Evolutionary conservation across 306 rosid genomes (phyloP).

Genomic region (Myrica gale): DNA sequence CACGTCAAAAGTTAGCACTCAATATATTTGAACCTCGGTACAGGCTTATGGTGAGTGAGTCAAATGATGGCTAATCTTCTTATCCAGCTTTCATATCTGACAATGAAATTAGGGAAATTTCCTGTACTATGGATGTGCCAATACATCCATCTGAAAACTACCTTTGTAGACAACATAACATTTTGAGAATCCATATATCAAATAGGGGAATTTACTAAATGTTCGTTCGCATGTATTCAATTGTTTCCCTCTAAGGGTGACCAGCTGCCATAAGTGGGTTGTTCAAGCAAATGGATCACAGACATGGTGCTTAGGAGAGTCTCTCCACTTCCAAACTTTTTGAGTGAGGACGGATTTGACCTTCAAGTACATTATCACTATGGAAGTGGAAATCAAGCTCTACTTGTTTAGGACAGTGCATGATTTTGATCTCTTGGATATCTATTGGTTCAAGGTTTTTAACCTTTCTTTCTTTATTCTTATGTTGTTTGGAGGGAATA

Average conservation of each 20-base stretch:
- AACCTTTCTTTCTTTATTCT: background rate
- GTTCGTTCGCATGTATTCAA: background rate
- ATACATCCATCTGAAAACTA: background rate
- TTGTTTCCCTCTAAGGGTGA: background rate
- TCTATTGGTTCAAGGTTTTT: background rate
- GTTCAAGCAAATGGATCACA: constrained; percentile 49
- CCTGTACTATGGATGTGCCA: background rate
- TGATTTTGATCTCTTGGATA: too few relatives aligned
- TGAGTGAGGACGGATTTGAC: constrained; percentile 44
- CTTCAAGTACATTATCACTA: constrained; percentile 9
- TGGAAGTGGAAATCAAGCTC: constrained; percentile 19
- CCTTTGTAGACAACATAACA: background rate
- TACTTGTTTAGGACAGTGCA: too few relatives aligned
- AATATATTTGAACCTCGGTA: constrained; percentile 97
- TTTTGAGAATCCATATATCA: background rate
- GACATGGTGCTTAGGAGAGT: constrained; percentile 56
- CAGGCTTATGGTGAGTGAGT: constrained; percentile 90
- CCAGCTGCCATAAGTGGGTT: constrained; percentile 28
- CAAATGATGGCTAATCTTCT: constrained; percentile 11
- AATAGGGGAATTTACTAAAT: background rate
- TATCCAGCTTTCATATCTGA: background rate
- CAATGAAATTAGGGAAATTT: background rate
- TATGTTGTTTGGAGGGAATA: background rate
- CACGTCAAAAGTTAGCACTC: constrained; percentile 87
- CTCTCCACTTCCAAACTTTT: constrained; percentile 45